These are phyloP conservation scores for Annulohypoxylon stygium DNA, from an alignment of 495 filamentous ascomycete species.

Conservation along the genomic window DNA sequence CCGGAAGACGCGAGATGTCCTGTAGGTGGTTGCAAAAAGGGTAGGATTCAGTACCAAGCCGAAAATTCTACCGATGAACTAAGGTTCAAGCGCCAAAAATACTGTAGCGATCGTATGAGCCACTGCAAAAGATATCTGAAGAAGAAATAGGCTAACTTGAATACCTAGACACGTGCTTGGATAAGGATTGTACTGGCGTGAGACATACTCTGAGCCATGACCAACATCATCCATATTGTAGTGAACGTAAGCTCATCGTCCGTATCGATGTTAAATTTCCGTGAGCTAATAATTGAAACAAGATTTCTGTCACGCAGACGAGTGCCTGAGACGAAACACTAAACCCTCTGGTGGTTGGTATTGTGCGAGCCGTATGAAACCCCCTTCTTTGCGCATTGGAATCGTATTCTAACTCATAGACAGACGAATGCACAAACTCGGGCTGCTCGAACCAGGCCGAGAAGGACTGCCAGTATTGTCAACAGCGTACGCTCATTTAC, in stretches of 20 bases:
- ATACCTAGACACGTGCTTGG: conserved; percentile 26
- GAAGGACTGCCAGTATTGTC: neutral
- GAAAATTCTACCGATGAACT: conserved; percentile 33
- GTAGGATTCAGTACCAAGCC: conserved; percentile 41
- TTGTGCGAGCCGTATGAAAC: conserved; percentile 26
- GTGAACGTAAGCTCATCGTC: conserved; percentile 42
- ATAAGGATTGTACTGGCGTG: neutral
- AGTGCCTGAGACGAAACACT: neutral
- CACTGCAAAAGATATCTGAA: neutral
- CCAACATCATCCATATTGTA: conserved; percentile 47
- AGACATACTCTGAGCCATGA: neutral
- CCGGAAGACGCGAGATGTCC: conserved; percentile 29
- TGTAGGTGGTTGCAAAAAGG: neutral
- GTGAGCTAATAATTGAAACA: conserved; percentile 7
- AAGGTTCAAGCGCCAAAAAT: conserved; percentile 47
- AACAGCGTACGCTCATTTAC: conserved; percentile 1
- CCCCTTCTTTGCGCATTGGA: neutral
- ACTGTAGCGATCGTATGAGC: conserved; percentile 36
- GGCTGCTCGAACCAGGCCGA: neutral
- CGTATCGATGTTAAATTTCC: neutral
- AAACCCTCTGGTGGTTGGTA: neutral
- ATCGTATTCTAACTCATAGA: neutral
- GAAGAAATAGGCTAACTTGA: neutral
- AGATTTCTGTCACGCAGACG: conserved; percentile 21
- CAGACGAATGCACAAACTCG: neutral